Evolutionary conservation across 495 filamentous ascomycete genomes (phyloP).

Genomic region (Neurospora sp.): DNA sequence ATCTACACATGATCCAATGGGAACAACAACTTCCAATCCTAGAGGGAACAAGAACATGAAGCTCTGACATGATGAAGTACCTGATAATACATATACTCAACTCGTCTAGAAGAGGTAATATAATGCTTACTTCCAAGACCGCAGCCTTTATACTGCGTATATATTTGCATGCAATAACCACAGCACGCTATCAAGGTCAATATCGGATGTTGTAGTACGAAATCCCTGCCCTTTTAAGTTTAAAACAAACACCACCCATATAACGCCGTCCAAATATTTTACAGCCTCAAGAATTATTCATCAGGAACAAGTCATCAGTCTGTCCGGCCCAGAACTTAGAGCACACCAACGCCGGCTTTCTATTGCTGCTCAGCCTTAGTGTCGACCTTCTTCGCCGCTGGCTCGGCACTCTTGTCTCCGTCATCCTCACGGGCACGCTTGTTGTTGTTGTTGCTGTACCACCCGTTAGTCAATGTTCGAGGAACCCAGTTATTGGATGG

Average conservation of each 20-base stretch:
- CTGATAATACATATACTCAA: neutral
- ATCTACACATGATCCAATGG: neutral
- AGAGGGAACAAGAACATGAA: neutral
- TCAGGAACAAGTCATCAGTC: neutral
- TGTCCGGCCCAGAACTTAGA: neutral
- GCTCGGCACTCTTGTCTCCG: slow-evolving; percentile 13
- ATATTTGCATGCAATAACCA: neutral
- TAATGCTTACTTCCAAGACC: neutral
- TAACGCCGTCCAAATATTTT: neutral
- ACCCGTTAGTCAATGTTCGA: slow-evolving; percentile 13
- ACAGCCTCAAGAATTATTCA: neutral
- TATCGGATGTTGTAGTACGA: neutral
- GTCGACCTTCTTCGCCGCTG: slow-evolving; percentile 22
- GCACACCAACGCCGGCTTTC: neutral
- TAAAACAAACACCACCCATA: neutral
- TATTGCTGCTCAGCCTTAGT: neutral
- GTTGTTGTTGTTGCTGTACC: slow-evolving; percentile 25
- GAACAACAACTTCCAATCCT: neutral
- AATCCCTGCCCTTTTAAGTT: neutral
- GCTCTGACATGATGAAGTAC: neutral
- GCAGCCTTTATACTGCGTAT: neutral
- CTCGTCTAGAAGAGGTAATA: neutral
- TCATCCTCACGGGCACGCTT: slow-evolving; percentile 39
- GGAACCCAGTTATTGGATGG: neutral
- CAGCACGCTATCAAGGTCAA: neutral